A percentile compares a stretch with the other conserved stretches of the same genome.
phyloP scores from a whole-genome alignment of 2,329 filamentous ascomycete species.

The Boeremia lycopersici region DNA sequence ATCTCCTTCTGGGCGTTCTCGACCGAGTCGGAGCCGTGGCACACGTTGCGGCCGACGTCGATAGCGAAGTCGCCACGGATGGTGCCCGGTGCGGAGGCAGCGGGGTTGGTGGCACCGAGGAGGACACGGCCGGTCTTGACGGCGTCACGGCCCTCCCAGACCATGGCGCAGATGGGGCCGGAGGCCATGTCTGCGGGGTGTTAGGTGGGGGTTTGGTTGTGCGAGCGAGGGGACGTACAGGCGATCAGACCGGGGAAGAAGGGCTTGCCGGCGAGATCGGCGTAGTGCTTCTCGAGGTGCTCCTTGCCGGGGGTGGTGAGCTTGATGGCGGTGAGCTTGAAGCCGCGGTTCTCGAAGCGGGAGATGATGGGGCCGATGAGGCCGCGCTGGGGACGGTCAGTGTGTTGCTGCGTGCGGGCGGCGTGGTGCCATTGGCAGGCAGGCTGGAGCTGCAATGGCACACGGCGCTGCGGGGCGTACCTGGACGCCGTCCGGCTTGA shows the following conservation, averaged over 20 bases:
- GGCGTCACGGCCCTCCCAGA: constrained; percentile 98
- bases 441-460: neutral
- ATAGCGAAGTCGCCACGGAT: constrained; percentile 95
- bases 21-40: constrained; percentile 98
- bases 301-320: constrained; percentile 84
- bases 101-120: constrained; percentile 98
- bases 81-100: constrained; percentile 91
- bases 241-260: constrained; percentile 95
- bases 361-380: constrained; percentile 96
- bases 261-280: constrained; percentile 88
- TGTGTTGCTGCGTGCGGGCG: neutral
- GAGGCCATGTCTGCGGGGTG: constrained; percentile 80
- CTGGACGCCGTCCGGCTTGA: constrained; percentile 99
- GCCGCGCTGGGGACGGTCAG: constrained; percentile 72
- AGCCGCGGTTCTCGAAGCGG: constrained; percentile 97
- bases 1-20: constrained; percentile 99
- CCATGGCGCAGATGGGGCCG: constrained; percentile 98
- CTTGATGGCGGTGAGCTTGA: constrained; percentile 99
- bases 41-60: constrained; percentile 96
- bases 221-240: constrained; percentile 64
- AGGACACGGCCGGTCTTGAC: constrained; percentile 98
- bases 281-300: constrained; percentile 98
- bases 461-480: constrained; percentile 57
- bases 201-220: constrained; percentile 9
- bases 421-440: constrained; percentile 1